Evolutionary conservation across 768 basidiomycete species (phyloP), one percentile per base, ranked within the genome.

Genomic region (Amanita exitialis): DNA sequence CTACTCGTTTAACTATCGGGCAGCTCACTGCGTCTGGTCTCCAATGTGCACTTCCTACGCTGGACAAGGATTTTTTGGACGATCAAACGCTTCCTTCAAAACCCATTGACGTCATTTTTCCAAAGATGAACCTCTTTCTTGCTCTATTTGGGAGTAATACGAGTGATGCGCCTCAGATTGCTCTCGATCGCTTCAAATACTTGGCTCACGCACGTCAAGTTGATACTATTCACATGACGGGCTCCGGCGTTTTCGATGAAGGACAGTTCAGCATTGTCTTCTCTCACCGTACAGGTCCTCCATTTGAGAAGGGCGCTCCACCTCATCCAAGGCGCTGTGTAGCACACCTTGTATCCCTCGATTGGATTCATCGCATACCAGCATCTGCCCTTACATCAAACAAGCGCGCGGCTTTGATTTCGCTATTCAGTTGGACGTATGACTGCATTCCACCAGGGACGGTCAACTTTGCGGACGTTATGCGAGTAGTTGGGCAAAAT

Each of bases 351-450:
- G 32, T 32, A 32, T 32, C 37, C n/a, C 16, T n/a, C 5, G 37
- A 16, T 18, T 38, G 37, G 16, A 12, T 38, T 3, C 16, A 38
- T 18, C 10, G 7, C n/a, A 38, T 38, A 3, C 20, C 37, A 10
- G 6, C 6, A 18, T 20, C 16, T 38, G 12, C 30, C 6, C 20
- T 25, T n/a, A 20, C 16, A 7, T 12, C 37, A 3, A 38, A 16
- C 2, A 38, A 38, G 37, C 49, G 39, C 25, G 39, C 18, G 6
- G 39, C 49, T 8, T 18, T 50, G 28, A 6, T 38, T 27, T 50
- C 49, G 20, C 36, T 50, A 30, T 41, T 25, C 39, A 50, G 49
- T 27, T 50, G 49, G 49, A 50, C 49, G 9, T 50, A 50, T 4
- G 25, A 50, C 16, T 38, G 35, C 12, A 5, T 50, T 20, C 30